A percentile compares a stretch with the other conserved stretches of the same genome.
phyloP scores from a whole-genome alignment of 805 yeast genomes.

The Cyberlindnera petersonii region DNA sequence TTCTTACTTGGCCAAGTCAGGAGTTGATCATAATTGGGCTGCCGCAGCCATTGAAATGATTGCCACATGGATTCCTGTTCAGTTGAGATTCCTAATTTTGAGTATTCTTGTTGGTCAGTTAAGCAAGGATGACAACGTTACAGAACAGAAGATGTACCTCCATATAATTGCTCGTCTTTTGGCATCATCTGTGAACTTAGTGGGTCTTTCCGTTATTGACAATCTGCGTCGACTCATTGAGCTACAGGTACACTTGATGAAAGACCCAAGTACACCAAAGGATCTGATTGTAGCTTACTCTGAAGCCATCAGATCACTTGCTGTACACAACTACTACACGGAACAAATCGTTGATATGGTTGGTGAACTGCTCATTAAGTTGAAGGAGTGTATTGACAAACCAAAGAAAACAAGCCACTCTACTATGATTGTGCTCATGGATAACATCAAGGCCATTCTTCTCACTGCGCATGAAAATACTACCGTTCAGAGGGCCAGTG shows the following conservation, averaged over 20 bases:
- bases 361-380: conserved; percentile 52
- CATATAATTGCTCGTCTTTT: conserved; percentile 53
- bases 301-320: conserved; percentile 61
- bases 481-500: conserved; percentile 24
- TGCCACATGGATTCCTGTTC: conserved; percentile 79
- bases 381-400: conserved; percentile 26
- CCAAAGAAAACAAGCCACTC: background rate
- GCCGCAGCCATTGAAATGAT: conserved; percentile 56
- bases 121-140: conserved; percentile 16
- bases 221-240: conserved; percentile 55
- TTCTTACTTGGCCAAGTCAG: conserved; percentile 37
- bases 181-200: conserved; percentile 75
- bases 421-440: conserved; percentile 13
- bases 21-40: conserved; percentile 44
- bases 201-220: conserved; percentile 84
- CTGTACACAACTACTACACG: conserved; percentile 76
- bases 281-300: conserved; percentile 43
- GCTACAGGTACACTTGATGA: conserved; percentile 38
- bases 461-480: conserved; percentile 15
- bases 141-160: conserved; percentile 34
- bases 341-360: conserved; percentile 85
- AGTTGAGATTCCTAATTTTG: conserved; percentile 62
- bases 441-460: conserved; percentile 18
- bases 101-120: conserved; percentile 41
- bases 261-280: conserved; percentile 21